Percentiles rank a stretch among this genome's conserved stretches.
Evolutionary conservation across 2,329 filamentous ascomycete genomes (phyloP).

Genomic region (Ceratocystis papillata): DNA sequence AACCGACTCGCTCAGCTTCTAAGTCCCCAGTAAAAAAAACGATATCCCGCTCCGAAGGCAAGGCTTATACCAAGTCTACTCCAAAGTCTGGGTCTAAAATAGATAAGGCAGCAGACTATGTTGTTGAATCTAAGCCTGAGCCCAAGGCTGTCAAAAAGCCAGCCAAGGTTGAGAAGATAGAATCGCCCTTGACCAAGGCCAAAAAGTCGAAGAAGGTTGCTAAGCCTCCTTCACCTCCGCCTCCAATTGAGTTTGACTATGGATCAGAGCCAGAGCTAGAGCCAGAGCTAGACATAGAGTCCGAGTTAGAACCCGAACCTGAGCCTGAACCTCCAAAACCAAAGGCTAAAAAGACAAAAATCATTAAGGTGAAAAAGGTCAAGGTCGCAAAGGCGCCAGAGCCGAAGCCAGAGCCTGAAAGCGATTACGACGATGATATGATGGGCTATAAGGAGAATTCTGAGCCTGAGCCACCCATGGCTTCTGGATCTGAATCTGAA

Average conservation of each 20-base stretch:
- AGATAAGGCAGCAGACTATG: conserved; percentile 2
- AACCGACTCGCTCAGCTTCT: conserved; percentile 11
- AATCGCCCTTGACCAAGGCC: conserved; percentile 10
- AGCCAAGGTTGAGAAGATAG: conserved; percentile 12
- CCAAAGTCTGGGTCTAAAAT: conserved; percentile 6
- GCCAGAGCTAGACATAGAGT: conserved; percentile 4
- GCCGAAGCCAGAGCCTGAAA: conserved; percentile 15
- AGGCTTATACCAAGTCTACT: conserved; percentile 12
- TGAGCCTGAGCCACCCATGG: background rate
- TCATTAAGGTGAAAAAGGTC: conserved; percentile 11
- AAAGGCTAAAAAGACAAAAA: conserved; percentile 6
- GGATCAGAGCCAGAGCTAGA: background rate
- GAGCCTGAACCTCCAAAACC: conserved; percentile 17
- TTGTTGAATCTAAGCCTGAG: background rate
- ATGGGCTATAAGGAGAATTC: conserved; percentile 11
- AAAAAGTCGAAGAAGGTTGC: conserved; percentile 14
- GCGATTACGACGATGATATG: conserved; percentile 8
- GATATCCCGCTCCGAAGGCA: conserved; percentile 4
- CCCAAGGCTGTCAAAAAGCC: conserved; percentile 16
- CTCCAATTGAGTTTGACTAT: conserved; percentile 13
- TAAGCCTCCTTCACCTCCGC: conserved; percentile 26
- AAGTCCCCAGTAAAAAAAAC: conserved; percentile 16
- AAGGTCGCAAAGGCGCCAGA: conserved; percentile 17
- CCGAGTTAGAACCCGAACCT: conserved; percentile 27
- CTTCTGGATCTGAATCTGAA: conserved; percentile 14